Conservation (phyloP, 805 yeast genomes). For the Ogataea salicorniae region DNA sequence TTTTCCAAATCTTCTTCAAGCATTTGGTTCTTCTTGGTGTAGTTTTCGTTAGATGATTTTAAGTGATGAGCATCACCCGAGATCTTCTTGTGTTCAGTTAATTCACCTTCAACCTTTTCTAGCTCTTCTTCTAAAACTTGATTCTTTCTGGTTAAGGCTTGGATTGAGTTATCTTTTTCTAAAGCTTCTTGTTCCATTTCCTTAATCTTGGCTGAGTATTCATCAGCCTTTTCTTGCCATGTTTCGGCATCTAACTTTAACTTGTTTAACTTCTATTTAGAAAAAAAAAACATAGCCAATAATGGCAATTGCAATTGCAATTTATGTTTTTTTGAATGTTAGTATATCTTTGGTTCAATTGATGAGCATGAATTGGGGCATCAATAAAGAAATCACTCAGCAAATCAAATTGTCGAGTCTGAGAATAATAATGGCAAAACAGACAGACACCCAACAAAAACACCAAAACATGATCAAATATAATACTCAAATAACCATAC, state of each 20-base stretch:
- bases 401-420: neutral
- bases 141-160: slow-evolving; percentile 87
- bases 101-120: slow-evolving; percentile 71
- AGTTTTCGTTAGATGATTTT: slow-evolving; percentile 85
- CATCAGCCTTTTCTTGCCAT: slow-evolving; percentile 97
- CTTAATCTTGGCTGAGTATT: slow-evolving; percentile 72
- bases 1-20: slow-evolving; percentile 90
- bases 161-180: slow-evolving; percentile 93
- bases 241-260: slow-evolving; percentile 92
- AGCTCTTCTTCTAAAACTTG: slow-evolving; percentile 78
- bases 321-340: neutral
- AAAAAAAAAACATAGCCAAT: neutral
- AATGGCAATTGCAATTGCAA: neutral
- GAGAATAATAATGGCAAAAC: neutral
- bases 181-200: slow-evolving; percentile 86
- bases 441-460: too few relatives aligned
- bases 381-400: neutral
- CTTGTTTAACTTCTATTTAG: slow-evolving; percentile 70
- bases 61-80: slow-evolving; percentile 89
- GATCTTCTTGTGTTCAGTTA: slow-evolving; percentile 71
- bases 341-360: too few relatives aligned
- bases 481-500: too few relatives aligned
- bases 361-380: too few relatives aligned
- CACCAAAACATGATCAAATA: too few relatives aligned
- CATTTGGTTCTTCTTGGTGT: slow-evolving; percentile 81